These are phyloP conservation scores for Sporothrix brasiliensis DNA, from an alignment of 2,329 filamentous ascomycete species.

Conservation along the genomic window DNA sequence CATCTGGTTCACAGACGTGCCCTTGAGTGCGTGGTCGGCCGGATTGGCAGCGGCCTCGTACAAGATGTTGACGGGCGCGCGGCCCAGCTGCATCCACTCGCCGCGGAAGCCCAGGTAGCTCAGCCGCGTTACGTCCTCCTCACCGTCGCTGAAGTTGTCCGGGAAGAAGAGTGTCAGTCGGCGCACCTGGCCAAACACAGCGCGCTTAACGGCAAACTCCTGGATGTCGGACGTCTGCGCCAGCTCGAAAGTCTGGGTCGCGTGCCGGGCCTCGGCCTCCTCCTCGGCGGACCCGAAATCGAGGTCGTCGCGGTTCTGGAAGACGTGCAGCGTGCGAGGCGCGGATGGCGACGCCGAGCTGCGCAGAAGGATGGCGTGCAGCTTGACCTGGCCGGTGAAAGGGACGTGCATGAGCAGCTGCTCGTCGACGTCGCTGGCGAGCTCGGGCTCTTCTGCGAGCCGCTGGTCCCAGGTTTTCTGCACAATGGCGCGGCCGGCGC, in stretches of 20 bases:
- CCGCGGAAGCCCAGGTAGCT: constrained; percentile 91
- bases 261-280: constrained; percentile 55
- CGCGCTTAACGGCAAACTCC: constrained; percentile 85
- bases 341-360: constrained; percentile 71
- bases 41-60: constrained; percentile 96
- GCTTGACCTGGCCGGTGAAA: constrained; percentile 93
- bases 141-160: constrained; percentile 82
- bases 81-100: constrained; percentile 84
- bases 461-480: constrained; percentile 92
- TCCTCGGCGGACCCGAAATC: constrained; percentile 80
- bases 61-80: constrained; percentile 80
- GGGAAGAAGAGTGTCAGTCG: constrained; percentile 83
- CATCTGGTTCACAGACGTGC: constrained; percentile 57
- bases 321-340: constrained; percentile 82
- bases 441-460: constrained; percentile 69
- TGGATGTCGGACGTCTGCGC: constrained; percentile 79
- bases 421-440: constrained; percentile 86
- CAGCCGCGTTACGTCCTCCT: constrained; percentile 77
- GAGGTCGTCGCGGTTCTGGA: constrained; percentile 81
- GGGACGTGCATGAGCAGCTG: constrained; percentile 92
- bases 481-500: constrained; percentile 72
- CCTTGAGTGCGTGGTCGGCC: constrained; percentile 74
- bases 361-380: constrained; percentile 86
- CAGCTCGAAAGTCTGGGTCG: constrained; percentile 70
- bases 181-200: constrained; percentile 83